Evolutionary conservation across 1,139 yeast species (phyloP), one percentile per base, ranked within the genome.

Genomic region (Sugiyamaella pinicola): DNA sequence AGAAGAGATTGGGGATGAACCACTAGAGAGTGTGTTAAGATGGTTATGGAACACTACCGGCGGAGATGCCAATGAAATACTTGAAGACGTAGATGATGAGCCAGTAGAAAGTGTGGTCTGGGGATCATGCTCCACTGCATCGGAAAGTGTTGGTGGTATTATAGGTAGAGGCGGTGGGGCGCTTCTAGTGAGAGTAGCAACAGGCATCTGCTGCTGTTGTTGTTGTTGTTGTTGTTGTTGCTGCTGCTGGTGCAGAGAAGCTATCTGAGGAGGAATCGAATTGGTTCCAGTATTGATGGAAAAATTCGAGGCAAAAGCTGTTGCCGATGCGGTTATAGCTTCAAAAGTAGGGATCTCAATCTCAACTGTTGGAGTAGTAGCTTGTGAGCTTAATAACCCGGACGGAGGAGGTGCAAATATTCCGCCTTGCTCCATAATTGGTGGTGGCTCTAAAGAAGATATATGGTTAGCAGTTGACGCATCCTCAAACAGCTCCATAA

Each of bases 401-500:
- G 67, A 63, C 1, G 66, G 52, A 21, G 62, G 60, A 35, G 62
- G 44, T 43, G 57, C 50, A 41, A 54, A 34, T 24, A 39, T 13
- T 33, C 41, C 52, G 2, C 26, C 31, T 15, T 37, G 48, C 5
- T 41, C 41, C 28, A 39, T 33, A 3, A 47, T 6, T 17, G 47
- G 45, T 18, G 56, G 37, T 10, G 29, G 35, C 18, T 31, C 38
- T 28, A 33, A 28, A 17, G 42, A 52, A 34, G 33, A 61, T 3
- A 51, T 17, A 8, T 19, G 22, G n/a, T 4, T 24, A 12, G 33
- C 17, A n/a, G 39, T 24, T 7, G 49, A 41, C 18, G 63, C 60
- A 40, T 74, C 79, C 51, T 85, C 90, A 66, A 89, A 89, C 34
- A 89, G 72, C 67, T 84, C 83, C 54, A 85, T 73, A 40, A 89